These are phyloP conservation scores for Aegilops tauschii DNA, from an alignment of 176 grass and related monocot species.

Conservation along the genomic window DNA sequence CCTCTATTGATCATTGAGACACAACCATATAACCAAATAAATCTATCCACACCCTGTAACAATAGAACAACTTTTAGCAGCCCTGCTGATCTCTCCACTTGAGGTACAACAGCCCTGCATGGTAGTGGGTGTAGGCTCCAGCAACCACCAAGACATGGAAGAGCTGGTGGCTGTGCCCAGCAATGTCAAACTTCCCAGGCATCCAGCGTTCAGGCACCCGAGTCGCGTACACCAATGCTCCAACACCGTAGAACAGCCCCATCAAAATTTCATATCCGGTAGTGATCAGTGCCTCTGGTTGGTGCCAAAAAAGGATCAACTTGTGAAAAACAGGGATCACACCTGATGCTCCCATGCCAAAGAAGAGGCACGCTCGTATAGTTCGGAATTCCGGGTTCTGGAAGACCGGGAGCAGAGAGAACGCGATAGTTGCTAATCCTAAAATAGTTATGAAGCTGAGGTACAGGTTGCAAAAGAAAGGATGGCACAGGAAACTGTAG, in stretches of 20 bases:
- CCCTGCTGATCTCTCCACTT: conserved; percentile 79
- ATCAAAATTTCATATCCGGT: conserved; percentile 81
- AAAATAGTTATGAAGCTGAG: conserved; percentile 74
- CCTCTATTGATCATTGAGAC: neutral
- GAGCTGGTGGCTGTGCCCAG: conserved; percentile 84
- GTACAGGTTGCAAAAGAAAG: conserved; percentile 88
- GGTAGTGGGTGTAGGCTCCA: conserved; percentile 83
- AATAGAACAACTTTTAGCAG: conserved; percentile 39
- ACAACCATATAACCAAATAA: neutral
- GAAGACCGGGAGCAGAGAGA: conserved; percentile 75
- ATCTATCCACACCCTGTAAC: conserved; percentile 1
- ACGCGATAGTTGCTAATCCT: conserved; percentile 63
- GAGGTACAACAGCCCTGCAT: conserved; percentile 73
- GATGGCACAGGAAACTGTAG: conserved; percentile 91
- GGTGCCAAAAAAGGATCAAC: conserved; percentile 61
- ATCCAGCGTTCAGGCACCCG: conserved; percentile 93
- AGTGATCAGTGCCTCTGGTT: conserved; percentile 76
- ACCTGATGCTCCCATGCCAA: conserved; percentile 82
- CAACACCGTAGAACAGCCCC: conserved; percentile 78
- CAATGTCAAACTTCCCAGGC: conserved; percentile 93
- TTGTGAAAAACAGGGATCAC: conserved; percentile 84
- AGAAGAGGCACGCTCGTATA: conserved; percentile 71
- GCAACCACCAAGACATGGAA: conserved; percentile 88
- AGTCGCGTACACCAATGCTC: conserved; percentile 75
- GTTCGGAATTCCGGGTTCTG: conserved; percentile 74